Conservation (phyloP, 2,329 filamentous ascomycete species). For the Dothiorella sarmentorum region DNA sequence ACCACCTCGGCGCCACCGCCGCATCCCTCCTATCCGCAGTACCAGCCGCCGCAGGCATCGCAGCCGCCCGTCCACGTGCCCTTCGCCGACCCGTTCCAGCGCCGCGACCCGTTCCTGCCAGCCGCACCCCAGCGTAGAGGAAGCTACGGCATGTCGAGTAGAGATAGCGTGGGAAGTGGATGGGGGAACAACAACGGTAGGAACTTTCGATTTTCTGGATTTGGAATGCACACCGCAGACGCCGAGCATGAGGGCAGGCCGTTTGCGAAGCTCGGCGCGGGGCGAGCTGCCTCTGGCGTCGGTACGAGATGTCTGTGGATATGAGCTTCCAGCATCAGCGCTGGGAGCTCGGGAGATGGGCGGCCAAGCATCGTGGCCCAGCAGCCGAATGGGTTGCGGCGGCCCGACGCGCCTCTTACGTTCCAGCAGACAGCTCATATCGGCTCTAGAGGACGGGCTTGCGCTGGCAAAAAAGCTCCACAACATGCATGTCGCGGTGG, state of each 20-base stretch:
- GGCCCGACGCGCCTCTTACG: slow-evolving; percentile 8
- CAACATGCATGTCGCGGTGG: slow-evolving; percentile 9
- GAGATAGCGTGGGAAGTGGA: slow-evolving; percentile 29
- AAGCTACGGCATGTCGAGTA: slow-evolving; percentile 38
- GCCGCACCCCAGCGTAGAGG: slow-evolving; percentile 37
- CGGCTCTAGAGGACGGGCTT: background rate
- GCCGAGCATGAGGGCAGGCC: background rate
- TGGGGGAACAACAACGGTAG: slow-evolving; percentile 40
- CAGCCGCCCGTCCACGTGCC: slow-evolving; percentile 44
- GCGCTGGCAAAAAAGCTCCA: background rate
- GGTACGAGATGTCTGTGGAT: background rate
- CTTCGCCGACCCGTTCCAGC: slow-evolving; percentile 46
- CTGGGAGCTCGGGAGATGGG: background rate
- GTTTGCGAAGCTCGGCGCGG: background rate
- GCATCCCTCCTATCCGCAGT: slow-evolving; percentile 30
- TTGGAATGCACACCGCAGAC: background rate
- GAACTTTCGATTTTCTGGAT: slow-evolving; percentile 19
- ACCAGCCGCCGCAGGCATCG: slow-evolving; percentile 35
- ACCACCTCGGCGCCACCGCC: slow-evolving; percentile 24
- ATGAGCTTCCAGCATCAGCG: background rate
- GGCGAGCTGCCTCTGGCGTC: background rate
- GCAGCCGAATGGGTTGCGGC: background rate
- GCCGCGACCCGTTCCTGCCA: slow-evolving; percentile 47
- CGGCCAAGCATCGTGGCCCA: slow-evolving; percentile 8
- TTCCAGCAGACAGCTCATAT: slow-evolving; percentile 3